Conservation (phyloP, 1,284 basidiomycete species). For the Rugosomyces carneus region DNA sequence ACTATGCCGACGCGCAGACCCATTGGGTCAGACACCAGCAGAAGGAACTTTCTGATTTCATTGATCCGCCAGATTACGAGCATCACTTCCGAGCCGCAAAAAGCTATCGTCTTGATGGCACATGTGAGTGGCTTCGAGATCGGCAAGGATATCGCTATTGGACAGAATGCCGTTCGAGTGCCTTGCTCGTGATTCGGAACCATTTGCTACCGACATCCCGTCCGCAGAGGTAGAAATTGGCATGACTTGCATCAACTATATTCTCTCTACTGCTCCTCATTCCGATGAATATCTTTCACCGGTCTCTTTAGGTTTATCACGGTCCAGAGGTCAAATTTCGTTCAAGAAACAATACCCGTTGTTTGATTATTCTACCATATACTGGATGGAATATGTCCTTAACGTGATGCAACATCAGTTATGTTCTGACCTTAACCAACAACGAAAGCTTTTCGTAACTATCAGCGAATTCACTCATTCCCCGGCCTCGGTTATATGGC, state of each 20-base stretch:
- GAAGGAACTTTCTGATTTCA: too few species aligned
- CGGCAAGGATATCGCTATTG: too few species aligned
- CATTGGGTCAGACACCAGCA: too few species aligned
- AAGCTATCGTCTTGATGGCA: too few species aligned
- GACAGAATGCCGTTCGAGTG: too few species aligned
- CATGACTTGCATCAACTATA: constrained; percentile 3
- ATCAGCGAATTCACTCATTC: background rate
- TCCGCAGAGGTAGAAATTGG: constrained; percentile 3
- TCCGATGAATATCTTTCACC: background rate
- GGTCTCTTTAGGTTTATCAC: background rate
- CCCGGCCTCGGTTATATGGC: constrained; percentile 4
- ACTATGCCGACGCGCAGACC: too few species aligned
- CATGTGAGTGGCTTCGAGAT: too few species aligned
- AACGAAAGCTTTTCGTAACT: background rate
- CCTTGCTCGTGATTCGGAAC: too few species aligned
- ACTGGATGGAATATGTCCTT: constrained; percentile 7
- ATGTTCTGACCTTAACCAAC: background rate
- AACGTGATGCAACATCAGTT: background rate
- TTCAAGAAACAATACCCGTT: constrained; percentile 2
- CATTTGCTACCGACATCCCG: constrained; percentile 5
- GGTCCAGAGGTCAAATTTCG: background rate
- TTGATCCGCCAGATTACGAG: too few species aligned
- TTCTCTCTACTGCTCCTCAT: constrained; percentile 1
- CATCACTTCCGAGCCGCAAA: too few species aligned
- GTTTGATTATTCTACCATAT: constrained; percentile 2